Evolutionary conservation across 805 yeast genomes (phyloP).

Genomic region (Dipodascus albidus): DNA sequence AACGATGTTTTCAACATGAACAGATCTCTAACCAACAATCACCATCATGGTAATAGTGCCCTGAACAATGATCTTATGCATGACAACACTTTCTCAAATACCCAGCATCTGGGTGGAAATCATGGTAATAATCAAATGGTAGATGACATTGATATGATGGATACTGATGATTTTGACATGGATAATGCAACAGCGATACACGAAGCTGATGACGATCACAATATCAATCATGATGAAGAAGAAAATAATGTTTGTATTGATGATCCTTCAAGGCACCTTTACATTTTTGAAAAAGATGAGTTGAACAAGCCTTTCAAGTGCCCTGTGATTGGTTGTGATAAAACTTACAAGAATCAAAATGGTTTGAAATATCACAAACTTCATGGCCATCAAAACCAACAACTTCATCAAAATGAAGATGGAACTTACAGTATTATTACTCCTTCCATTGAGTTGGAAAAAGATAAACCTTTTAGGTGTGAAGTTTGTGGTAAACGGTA

Average conservation of each 20-base stretch:
- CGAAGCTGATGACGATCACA: neutral
- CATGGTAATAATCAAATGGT: slow-evolving; percentile 15
- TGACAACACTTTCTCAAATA: neutral
- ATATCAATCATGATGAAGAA: neutral
- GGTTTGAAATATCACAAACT: slow-evolving; percentile 91
- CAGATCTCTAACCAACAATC: slow-evolving; percentile 2
- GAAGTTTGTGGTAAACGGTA: slow-evolving; percentile 97
- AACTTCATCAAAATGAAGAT: slow-evolving; percentile 78
- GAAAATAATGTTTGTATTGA: slow-evolving; percentile 48
- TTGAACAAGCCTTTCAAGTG: slow-evolving; percentile 84
- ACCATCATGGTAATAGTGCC: slow-evolving; percentile 6
- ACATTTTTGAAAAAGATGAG: slow-evolving; percentile 85
- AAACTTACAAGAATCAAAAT: slow-evolving; percentile 94
- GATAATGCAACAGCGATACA: neutral
- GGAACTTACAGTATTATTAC: slow-evolving; percentile 89
- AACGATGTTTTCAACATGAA: slow-evolving; percentile 60
- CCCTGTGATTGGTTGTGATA: slow-evolving; percentile 97
- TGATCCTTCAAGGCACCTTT: slow-evolving; percentile 91
- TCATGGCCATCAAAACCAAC: slow-evolving; percentile 97
- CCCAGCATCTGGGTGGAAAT: slow-evolving; percentile 3
- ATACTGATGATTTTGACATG: slow-evolving; percentile 1
- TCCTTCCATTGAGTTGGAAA: slow-evolving; percentile 92
- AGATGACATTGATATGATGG: slow-evolving; percentile 46
- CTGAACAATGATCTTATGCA: slow-evolving; percentile 3
- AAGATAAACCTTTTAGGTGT: slow-evolving; percentile 96